Evolutionary conservation across 257 asterid genomes (phyloP), one percentile per base, ranked within the genome.

Genomic region (Verbascum thapsus): DNA sequence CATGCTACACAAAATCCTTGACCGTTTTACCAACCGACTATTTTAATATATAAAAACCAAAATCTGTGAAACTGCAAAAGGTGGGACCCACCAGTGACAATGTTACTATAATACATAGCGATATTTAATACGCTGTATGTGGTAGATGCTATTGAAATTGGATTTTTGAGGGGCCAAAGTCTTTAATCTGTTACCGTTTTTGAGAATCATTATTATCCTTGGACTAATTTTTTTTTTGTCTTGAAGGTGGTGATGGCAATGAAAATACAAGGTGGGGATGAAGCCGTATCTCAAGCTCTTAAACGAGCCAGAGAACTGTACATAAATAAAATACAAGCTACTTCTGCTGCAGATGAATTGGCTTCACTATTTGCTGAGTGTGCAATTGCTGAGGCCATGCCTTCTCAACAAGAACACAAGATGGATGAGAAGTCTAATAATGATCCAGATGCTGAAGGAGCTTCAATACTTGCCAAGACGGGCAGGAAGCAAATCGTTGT

Each of bases 311-410:
- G 78, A 23, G 91, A 85, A 55, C 73, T 82, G 43, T 94, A 89
- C 78, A 67, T 74, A 66, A 84, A 70, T 51, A 94, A 83, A 76
- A 47, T 82, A 23, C 84, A 79, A 74, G 77, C 90, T 52, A 85
- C 75, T 64, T 77, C 86, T 32, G 96, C 95, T 44, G 91, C 96
- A 12, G 95, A 90, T 47, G 87, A 94, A 78, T 78, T 94, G 57
- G 95, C 97, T 51, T 81, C 91, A 8, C 69, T 94, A 10, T 83
- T 94, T 80, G 96, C 95, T 11, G 97, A 89, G 68, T 94, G 96
- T 74, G 99, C 91, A 58, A 87, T 94, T 40, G 96, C 86, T 1
- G 99, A 92, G 79, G 96, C 91, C 69, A 78, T 74, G 20, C 95
- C 95, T 47, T 61, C 73, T 12, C 72, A 62, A 50, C 62, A 80